Percentiles rank a stretch among this genome's conserved stretches.
These are phyloP conservation scores for Botryotinia calthae DNA, from an alignment of 2,329 filamentous ascomycete genomes.

Conservation along the genomic window DNA sequence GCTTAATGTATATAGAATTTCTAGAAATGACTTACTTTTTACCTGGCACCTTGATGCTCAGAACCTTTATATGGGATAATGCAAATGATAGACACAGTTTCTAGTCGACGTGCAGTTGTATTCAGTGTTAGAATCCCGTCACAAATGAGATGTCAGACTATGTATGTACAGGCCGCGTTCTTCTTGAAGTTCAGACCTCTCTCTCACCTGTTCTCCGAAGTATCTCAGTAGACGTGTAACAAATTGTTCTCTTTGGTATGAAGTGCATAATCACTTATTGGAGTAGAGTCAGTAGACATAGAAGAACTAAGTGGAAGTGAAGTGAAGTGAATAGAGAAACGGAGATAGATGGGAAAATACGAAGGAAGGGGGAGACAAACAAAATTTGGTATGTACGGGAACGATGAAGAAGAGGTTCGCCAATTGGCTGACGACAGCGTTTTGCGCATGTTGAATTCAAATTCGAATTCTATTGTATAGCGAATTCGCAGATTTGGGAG, in stretches of 20 bases:
- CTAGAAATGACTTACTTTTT: neutral
- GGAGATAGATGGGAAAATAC: neutral
- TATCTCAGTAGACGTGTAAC: neutral
- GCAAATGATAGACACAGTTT: neutral
- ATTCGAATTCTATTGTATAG: neutral
- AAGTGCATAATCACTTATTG: neutral
- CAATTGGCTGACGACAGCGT: neutral
- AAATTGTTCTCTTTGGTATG: neutral
- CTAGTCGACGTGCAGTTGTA: neutral
- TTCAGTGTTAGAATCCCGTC: neutral
- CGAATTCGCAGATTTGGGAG: neutral
- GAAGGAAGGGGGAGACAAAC: neutral
- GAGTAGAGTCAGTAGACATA: neutral
- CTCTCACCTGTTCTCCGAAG: neutral
- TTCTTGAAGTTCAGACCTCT: neutral
- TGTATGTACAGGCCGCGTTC: neutral
- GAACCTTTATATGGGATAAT: neutral
- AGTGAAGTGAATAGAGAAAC: neutral
- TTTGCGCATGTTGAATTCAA: neutral
- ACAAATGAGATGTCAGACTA: neutral
- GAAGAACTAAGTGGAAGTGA: neutral
- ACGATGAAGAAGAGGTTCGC: neutral
- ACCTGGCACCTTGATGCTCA: neutral
- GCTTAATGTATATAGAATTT: slow-evolving; percentile 2
- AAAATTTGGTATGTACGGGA: neutral